Evolutionary conservation across 306 rosid genomes (phyloP).

Genomic region (Prosopis cineraria): DNA sequence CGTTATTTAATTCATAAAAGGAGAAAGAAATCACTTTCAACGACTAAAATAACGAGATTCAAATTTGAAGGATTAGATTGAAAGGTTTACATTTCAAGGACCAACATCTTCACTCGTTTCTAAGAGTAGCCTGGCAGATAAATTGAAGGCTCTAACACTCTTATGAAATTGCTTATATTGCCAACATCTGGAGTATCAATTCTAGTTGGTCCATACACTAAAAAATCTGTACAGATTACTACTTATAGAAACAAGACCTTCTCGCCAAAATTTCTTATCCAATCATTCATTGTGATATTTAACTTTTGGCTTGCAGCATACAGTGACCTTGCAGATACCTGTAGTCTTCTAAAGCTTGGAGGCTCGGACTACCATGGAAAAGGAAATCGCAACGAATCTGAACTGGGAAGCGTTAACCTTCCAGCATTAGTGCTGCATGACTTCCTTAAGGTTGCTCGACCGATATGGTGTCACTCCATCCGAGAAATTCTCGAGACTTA

Average conservation of each 20-base stretch:
- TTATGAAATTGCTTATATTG: background rate
- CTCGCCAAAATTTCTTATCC: background rate
- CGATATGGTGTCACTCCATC: constrained; percentile 86
- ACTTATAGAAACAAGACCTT: constrained; percentile 17
- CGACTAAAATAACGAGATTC: background rate
- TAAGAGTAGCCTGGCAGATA: background rate
- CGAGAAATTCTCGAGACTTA: constrained; percentile 59
- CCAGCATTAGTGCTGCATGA: constrained; percentile 70
- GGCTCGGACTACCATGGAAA: constrained; percentile 93
- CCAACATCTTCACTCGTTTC: background rate
- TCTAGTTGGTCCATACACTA: background rate
- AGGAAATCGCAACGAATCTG: constrained; percentile 83
- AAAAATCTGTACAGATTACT: background rate
- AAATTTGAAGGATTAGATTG: background rate
- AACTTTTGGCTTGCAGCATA: constrained; percentile 56
- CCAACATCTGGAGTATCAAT: background rate
- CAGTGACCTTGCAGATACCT: constrained; percentile 79
- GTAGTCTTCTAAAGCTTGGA: constrained; percentile 85
- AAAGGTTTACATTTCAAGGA: background rate
- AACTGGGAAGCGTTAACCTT: constrained; percentile 92
- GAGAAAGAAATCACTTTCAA: background rate
- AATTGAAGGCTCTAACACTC: background rate
- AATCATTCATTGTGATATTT: background rate
- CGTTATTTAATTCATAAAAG: background rate
- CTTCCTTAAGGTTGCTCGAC: constrained; percentile 78